Evolutionary conservation across 164 flowering plant genomes (phyloP), one percentile per base, ranked within the genome.

Genomic region (Houttuynia cordata): DNA sequence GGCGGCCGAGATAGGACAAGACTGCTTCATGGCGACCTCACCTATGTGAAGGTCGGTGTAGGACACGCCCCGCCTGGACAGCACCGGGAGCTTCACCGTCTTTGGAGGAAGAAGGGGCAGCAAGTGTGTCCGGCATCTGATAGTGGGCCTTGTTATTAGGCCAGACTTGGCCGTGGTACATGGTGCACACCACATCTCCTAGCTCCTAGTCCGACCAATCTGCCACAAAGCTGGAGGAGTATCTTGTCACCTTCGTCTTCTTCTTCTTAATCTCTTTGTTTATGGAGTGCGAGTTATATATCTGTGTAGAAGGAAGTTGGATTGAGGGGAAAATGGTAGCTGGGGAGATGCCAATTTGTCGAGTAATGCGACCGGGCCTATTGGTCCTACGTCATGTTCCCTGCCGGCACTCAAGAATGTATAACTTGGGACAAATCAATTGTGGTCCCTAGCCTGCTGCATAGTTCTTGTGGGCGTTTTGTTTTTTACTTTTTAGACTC

Each of bases 21-120:
- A 75, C 60, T 83, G 88, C 62, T 72, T 82, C 51, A 70, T 65
- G 5, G 77, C 79, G 17, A 86, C 70, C 52, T 83, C 84, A 3
- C 51, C 41, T 5, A 83, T 68, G 5, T 53, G 73, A n/a, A 76
- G 58, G 70, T 81, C 78, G 37, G 63, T 60, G 20, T 62, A 67
- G 56, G 81, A 63, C 61, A 81, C 66, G 13, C 78, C 86, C 22
- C 61, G 67, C 52, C 64, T 73, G 9, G 78, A 59, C 34, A 76
- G 54, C 17, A 62, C 66, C 20, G 76, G 74, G 42, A 58, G 53
- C 19, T 58, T 49, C 13, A 14, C 22, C 0, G 20, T 63, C 10
- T 53, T 53, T 12, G 56, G 0, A 5, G 56, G 0, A 5, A 64
- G 61, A 24, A 54, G 39, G 0, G 63, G 3, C 2, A 56, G 45